Base-by-base conservation (phyloP, 805 yeast genomes). In the Schwanniomyces pseudopolymorphus region DNA sequence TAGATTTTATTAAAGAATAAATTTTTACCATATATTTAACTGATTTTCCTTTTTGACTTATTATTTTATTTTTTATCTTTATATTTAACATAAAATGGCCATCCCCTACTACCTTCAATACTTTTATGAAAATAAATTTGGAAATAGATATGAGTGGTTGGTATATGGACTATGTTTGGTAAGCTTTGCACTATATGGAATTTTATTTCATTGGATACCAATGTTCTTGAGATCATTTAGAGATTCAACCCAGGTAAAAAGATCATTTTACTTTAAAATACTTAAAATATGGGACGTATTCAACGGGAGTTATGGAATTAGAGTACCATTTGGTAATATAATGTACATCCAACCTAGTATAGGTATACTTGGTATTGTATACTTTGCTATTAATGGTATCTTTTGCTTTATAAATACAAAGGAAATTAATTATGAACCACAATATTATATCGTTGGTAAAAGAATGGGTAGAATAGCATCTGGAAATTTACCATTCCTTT, bases 191-290 rank as follows among this genome's bases (percentile, higher is more conserved):
- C 19, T 63, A 5, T 74, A 75, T 56, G 80, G 80, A 2, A 5
- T 69, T 1, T n/a, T 74, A 3, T 72, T 74, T 53, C 61, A 64
- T 39, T 73, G 78, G 77, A 54, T 72, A 5, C 78, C 78, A 3
- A 50, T 60, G 28, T 55, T 36, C 27, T 49, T 72, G 10, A 51
- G 79, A 45, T 38, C 45, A 0, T 51, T 45, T 14, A 54, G 75
- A 47, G 42, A 39, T 8, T 43, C 50, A 3, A 40, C 47, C 8
- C 16, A 56, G 8, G 41, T 60, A 2, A 50, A 39, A 10, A 46
- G 55, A 26, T 46, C 42, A 40, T 47, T 50, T 3, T 66, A 56
- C 42, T 73, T 68, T 49, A 53, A 48, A 14, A 48, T 66, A 25
- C 14, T 70, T 8, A 61, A 55, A 25, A 13, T 49, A 22, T 67